Evolutionary conservation across 192 early-diverging fungal species (phyloP).

Genomic region (Neocallimastix lanati): DNA sequence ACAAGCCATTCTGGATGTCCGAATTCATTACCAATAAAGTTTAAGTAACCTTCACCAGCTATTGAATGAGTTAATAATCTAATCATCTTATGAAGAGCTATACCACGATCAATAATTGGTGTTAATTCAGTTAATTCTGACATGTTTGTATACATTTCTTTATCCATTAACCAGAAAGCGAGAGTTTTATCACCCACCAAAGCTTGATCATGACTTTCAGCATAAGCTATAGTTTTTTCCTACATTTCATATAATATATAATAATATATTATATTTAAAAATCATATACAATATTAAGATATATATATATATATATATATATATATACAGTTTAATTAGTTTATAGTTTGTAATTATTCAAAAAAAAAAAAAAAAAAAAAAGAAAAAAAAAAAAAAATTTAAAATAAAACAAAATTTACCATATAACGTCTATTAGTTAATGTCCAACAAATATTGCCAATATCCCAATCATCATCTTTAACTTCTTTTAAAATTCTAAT

Average conservation of each 20-base stretch:
- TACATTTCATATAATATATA: conserved; percentile 8
- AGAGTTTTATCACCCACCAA: conserved; percentile 95
- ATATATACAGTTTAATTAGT: no score
- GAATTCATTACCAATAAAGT: no score
- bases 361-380: no score
- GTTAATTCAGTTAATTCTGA: conserved; percentile 56
- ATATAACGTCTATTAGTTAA: conserved; percentile 68
- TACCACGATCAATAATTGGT: conserved; percentile 81
- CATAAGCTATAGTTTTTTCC: conserved; percentile 87
- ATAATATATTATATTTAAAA: no score
- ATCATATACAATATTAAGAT: no score
- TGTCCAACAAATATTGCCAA: conserved; percentile 66
- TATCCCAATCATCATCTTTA: conserved; percentile 16
- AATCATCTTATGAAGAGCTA: conserved; percentile 95
- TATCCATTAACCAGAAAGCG: conserved; percentile 99
- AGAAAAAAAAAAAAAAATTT: no score
- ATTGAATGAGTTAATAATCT: conserved; percentile 61
- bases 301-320: no score
- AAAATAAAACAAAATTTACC: no score
- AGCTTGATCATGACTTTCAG: conserved; percentile 94
- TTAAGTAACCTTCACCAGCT: conserved; percentile 92
- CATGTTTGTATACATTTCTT: conserved; percentile 97
- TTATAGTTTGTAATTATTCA: no score
- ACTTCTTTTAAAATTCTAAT: conserved; percentile 87
- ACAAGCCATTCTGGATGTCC: conserved; percentile 95